Base-by-base conservation (phyloP, 2,329 filamentous ascomycete species). In the Daldinia sp. region DNA sequence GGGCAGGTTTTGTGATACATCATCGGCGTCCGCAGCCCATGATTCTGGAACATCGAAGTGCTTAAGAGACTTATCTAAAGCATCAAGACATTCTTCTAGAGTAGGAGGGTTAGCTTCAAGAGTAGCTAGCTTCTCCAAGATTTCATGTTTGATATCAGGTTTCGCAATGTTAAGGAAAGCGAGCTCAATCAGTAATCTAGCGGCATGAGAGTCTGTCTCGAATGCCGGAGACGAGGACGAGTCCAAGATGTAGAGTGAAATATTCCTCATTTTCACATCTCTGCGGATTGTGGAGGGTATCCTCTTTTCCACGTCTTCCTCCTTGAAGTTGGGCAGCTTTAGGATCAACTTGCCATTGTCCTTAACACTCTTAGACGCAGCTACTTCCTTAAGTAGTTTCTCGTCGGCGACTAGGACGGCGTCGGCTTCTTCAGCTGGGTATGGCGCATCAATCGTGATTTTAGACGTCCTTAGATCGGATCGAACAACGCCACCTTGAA, bases 221-320 rank as follows among this genome's bases (percentile, higher is more conserved):
- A 92, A 87, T 55, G 90, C 88, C 41, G 90, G 87, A 6, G 89
- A 90, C 57, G 85, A 85, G 0, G 90, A 84, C 5, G 91, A 85
- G 78, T 99, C 93, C 13, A 98, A 80, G 37, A 97, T 82, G 74
- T 90, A 92, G 39, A 99, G 85, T 69, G 90, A 83, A 37, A 94
- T 83, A 37, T 87, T 86, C 80, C 92, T 93, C 75, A 89, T 85
- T 60, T 89, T 88, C 57, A 98, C 81, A 13, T 87, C 84, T 80
- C 92, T 93, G 77, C 92, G 90, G 71, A 96, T 88, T 53, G 84
- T 79, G 41, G 86, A 84, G 1, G 93, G 88, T 5, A 99, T 84
- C 74, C 92, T 90, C 87, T 97, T 97, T 83, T 98, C 95, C 6
- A 94, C 79, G 39, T 98, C 94, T 50, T 97, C 95, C 58, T 93